phyloP scores from a whole-genome alignment of 768 basidiomycete genomes.

The Agrocybe pediades region DNA sequence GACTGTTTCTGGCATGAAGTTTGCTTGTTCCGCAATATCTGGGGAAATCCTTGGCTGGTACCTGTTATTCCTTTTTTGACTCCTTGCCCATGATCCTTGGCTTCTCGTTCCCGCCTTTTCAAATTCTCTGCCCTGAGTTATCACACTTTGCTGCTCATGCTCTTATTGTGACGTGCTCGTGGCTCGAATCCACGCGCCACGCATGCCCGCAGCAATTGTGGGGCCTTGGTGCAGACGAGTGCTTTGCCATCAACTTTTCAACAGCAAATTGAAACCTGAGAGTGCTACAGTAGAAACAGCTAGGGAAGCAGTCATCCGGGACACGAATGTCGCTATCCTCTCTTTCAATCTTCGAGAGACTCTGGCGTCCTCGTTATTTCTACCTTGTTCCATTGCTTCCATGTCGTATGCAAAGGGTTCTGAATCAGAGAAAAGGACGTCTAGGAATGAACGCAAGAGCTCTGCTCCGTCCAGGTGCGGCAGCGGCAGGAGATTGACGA shows the following conservation, averaged over 20 bases:
- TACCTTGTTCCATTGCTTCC: conserved; percentile 28
- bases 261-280: not conserved
- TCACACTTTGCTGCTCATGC: too few species aligned
- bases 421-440: conserved; percentile 2
- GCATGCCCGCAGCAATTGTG: too few species aligned
- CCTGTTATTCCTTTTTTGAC: too few species aligned
- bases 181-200: too few species aligned
- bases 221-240: too few species aligned
- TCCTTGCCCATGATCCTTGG: too few species aligned
- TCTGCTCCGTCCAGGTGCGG: conserved; percentile 71
- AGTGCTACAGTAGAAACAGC: conserved; percentile 13
- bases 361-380: conserved; percentile 9
- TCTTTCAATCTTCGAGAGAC: conserved; percentile 22
- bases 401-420: conserved; percentile 28
- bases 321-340: conserved; percentile 19
- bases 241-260: not conserved
- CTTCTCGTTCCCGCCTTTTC: too few species aligned
- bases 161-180: too few species aligned
- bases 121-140: too few species aligned
- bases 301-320: conserved; percentile 11
- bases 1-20: too few species aligned
- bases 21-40: too few species aligned
- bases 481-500: conserved; percentile 83
- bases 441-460: conserved; percentile 40
- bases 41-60: too few species aligned